Evolutionary conservation across 352 stramenopile species (phyloP).

Genomic region (Pythium scleroteichum): DNA sequence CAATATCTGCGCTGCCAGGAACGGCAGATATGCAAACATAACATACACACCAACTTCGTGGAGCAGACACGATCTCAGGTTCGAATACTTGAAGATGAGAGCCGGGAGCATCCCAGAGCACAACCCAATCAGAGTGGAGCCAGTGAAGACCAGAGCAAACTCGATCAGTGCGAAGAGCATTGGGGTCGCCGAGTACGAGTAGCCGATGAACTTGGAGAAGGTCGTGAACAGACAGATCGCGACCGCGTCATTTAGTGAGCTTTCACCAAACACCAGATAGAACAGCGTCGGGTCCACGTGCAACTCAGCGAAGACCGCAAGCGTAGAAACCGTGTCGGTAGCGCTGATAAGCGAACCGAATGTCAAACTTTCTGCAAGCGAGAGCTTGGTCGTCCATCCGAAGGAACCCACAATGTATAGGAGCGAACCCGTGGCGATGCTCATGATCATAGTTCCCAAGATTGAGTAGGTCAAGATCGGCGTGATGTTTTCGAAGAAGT

Average conservation of each 20-base stretch:
- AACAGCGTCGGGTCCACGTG: slow-evolving; percentile 91
- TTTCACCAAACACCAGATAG: slow-evolving; percentile 96
- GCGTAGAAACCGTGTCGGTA: slow-evolving; percentile 92
- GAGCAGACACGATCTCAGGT: slow-evolving; percentile 84
- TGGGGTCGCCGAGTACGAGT: slow-evolving; percentile 77
- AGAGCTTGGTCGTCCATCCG: slow-evolving; percentile 71
- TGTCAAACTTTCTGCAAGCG: slow-evolving; percentile 86
- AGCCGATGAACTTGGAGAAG: slow-evolving; percentile 91
- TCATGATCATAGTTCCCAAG: slow-evolving; percentile 89
- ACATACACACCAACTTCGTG: slow-evolving; percentile 89
- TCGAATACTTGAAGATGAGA: slow-evolving; percentile 90
- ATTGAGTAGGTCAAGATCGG: slow-evolving; percentile 91
- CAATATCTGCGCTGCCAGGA: slow-evolving; percentile 70
- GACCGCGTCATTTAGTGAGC: slow-evolving; percentile 94
- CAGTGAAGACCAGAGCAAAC: slow-evolving; percentile 89
- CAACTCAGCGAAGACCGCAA: slow-evolving; percentile 91
- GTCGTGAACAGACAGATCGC: slow-evolving; percentile 93
- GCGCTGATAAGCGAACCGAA: slow-evolving; percentile 93
- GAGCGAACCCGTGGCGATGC: slow-evolving; percentile 79
- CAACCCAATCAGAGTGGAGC: slow-evolving; percentile 88
- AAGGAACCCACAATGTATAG: slow-evolving; percentile 71
- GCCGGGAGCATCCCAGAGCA: slow-evolving; percentile 82
- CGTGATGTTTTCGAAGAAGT: slow-evolving; percentile 92
- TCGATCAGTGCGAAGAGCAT: slow-evolving; percentile 85
- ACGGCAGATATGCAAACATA: slow-evolving; percentile 87